Base-by-base conservation (phyloP, 805 yeast genomes). In the Ogataea nitratoaversa region DNA sequence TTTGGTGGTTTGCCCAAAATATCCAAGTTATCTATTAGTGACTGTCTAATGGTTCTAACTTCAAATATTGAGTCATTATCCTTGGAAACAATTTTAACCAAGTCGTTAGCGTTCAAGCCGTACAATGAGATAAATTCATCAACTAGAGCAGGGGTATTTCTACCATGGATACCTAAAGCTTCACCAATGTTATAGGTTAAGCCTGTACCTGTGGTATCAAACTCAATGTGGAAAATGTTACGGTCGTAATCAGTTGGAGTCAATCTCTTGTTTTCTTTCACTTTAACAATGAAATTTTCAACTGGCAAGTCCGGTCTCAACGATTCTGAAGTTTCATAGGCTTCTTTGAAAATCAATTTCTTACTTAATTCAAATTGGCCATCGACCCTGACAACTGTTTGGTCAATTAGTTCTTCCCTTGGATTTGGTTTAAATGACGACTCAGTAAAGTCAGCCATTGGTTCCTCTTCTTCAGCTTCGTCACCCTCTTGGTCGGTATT, bases 1-100 rank as follows among this genome's bases (percentile, higher is more conserved):
- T 91, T 91, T 44, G 95, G 95, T 44, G 97, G 97, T 62, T 89
- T 91, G 54, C 98, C 98, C 50, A 91, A 82, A 47, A 91, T 63
- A 62, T 91, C 98, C 45, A 90, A 67, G 51, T 84, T 84, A 41
- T 91, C 96, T 38, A 76, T 66, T 54, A 89, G 75, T 1, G 83
- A 76, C 62, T 89, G 96, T 67, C 82, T 78, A 12, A 84, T 82
- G 13, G 97, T 87, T 68, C 93, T 79, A 36, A 79, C 71, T 66
- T 89, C 96, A 19, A 77, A 58, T 20, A 72, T 49, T 3, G 70
- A 59, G 18, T 72, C 63, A 45, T 81, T 70, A 43, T 84, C 91
- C 52, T 76, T 79, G 50, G 82, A 76, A 35, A 93, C 82, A 36
- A 84, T 77, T 48, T 82, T 78, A 32, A 90, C 77, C 28, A 87